These are phyloP conservation scores for Lentinula aciculospora DNA, from an alignment of 768 basidiomycete species.

Conservation along the genomic window DNA sequence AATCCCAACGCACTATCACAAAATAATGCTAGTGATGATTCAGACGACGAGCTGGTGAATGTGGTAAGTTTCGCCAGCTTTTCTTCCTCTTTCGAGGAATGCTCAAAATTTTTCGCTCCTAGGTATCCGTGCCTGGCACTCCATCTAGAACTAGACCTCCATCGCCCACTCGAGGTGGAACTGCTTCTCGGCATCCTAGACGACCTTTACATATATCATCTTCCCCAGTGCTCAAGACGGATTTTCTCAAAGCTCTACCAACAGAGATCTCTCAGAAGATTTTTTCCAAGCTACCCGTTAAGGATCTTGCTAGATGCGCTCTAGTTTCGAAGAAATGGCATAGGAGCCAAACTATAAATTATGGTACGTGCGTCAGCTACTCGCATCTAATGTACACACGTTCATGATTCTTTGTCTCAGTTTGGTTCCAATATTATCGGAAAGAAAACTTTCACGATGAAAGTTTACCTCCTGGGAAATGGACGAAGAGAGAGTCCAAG, in stretches of 20 bases:
- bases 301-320: conserved; percentile 71
- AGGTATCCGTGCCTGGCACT: conserved; percentile 68
- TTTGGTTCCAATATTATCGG: conserved; percentile 92
- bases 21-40: conserved; percentile 22
- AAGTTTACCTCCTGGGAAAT: conserved; percentile 74
- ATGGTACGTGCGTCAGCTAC: conserved; percentile 46
- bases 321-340: conserved; percentile 84
- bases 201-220: conserved; percentile 36
- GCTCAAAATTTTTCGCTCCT: conserved; percentile 6
- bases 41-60: conserved; percentile 62
- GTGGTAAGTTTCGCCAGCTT: conserved; percentile 44
- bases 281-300: conserved; percentile 55
- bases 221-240: conserved; percentile 19
- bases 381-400: not conserved
- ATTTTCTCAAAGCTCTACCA: conserved; percentile 68
- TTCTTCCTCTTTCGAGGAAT: conserved; percentile 4
- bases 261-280: conserved; percentile 80
- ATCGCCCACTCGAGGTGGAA: conserved; percentile 42
- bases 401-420: conserved; percentile 30
- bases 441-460: conserved; percentile 84
- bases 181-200: conserved; percentile 42
- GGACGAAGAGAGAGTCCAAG: conserved; percentile 93
- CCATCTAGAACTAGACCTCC: conserved; percentile 60
- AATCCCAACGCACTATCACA: conserved; percentile 7
- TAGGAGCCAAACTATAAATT: conserved; percentile 86